These are phyloP conservation scores for Tetrahymena elliotti DNA, from an alignment of 73 alveolate species.

Conservation along the genomic window DNA sequence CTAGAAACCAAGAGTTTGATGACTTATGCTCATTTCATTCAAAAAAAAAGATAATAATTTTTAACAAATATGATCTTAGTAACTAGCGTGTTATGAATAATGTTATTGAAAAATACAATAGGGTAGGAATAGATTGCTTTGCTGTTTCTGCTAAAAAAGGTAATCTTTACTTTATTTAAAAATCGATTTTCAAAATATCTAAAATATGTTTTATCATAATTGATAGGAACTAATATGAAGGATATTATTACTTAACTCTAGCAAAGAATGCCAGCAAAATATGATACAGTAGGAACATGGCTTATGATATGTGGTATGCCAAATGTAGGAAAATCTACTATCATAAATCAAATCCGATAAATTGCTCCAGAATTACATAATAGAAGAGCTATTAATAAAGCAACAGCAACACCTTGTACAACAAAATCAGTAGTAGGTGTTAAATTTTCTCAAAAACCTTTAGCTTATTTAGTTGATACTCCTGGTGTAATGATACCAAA, in stretches of 20 bases:
- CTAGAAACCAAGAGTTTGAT: conserved; percentile 52
- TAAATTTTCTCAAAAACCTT: conserved; percentile 65
- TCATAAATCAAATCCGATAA: conserved; percentile 61
- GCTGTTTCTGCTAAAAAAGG: conserved; percentile 57
- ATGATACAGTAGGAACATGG: conserved; percentile 83
- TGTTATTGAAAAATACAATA: conserved; percentile 46
- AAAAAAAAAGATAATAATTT: conserved; percentile 58
- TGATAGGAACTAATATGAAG: conserved; percentile 43
- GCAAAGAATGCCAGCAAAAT: conserved; percentile 49
- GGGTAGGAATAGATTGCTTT: conserved; percentile 28
- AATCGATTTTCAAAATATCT: too few relatives aligned
- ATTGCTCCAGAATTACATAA: conserved; percentile 54
- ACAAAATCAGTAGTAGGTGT: conserved; percentile 72
- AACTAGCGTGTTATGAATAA: conserved; percentile 44
- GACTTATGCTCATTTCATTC: conserved; percentile 33
- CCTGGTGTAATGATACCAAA: conserved; percentile 86
- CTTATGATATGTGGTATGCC: conserved; percentile 86
- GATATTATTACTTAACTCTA: conserved; percentile 37
- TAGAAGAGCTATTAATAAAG: conserved; percentile 59
- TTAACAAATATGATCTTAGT: conserved; percentile 73
- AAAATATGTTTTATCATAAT: neutral
- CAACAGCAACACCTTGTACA: conserved; percentile 73
- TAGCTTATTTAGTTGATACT: conserved; percentile 69
- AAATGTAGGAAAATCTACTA: conserved; percentile 84
- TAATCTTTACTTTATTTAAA: neutral